Evolutionary conservation across 2,329 filamentous ascomycete species (phyloP), one percentile per base, ranked within the genome.

Genomic region (Penicillium expansum): DNA sequence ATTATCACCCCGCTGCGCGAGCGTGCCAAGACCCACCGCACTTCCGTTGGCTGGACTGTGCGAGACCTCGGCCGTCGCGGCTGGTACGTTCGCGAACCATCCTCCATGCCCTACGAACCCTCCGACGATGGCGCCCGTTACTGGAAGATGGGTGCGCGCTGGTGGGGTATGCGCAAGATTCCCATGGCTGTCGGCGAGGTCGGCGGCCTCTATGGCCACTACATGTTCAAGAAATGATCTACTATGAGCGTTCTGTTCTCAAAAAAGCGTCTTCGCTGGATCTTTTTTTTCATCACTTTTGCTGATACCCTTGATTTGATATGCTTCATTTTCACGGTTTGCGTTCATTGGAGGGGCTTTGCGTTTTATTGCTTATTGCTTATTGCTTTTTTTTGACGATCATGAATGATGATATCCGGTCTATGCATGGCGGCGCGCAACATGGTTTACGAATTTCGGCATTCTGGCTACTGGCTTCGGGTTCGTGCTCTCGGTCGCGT

Each of bases 91-190:
- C 73, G 79, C 11, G 75, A 77, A 52, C 76, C 75, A 5, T 61
- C 67, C 5, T 72, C 61, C 65, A 78, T 69, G 59, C 65, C 67
- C 45, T 61, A 63, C 48, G 63, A 63, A 53, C 58, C 57, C 30
- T 49, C 65, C 1, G 85, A 88, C 69, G 82, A 86, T 63, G 85
- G 85, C 1, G 73, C 77, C 45, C 79, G 86, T 32, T 76, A 78
- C 67, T 94, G 90, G 90, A 94, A 94, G 79, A 89, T 91, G 87
- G 90, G 90, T 32, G 90, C 90, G 48, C 84, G 85, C 65, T 90
- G 86, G 77, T 93, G 90, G 90, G 90, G 90, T 37, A 92, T 92
- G 86, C 83, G 89, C 61, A 94, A 85, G 71, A 74, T 83, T 27
- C 82, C 82, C 2, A 79, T 85, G 60, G 80, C 79, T 14, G 74